Evolutionary conservation across 179 eudicot species (phyloP), one percentile per base, ranked within the genome.

Genomic region (Amaranthus tricolor): DNA sequence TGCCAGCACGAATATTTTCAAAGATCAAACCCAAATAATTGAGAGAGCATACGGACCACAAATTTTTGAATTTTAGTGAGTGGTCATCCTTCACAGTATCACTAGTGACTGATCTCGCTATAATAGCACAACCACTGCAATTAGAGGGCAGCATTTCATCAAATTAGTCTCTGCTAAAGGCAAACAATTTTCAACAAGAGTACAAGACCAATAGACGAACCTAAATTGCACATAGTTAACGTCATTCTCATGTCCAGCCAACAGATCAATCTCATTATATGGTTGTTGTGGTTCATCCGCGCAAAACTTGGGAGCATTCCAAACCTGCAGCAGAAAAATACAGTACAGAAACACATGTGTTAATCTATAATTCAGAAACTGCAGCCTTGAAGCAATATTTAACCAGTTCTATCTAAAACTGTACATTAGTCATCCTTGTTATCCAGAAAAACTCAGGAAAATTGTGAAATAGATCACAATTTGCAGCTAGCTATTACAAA

Each of bases 161-260:
- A 76, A 71, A 54, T 75, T 67, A 50, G 63, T 76, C 44, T 68
- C 72, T 40, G 56, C 20, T 24, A 17, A 49, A 57, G 17, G 55
- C 48, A 51, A 78, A 56, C 66, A 45, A 59, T 47, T 53, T 66
- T 49, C 6, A 57, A 62, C 20, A 20, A 19, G 47, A 48, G 55
- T 31, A 31, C 40, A 56, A 67, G 49, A 21, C 61, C 8, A 69
- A 9, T 44, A 64, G 9, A 82, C 90, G 73, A 71, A 93, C 98
- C 98, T 89, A 81, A 94, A 94, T 62, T 94, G 98, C 72, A 94
- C 98, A 85, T 94, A 94, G 53, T 94, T 94, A 79, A 94, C 98
- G 80, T 94, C 98, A 83, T 94, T 89, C 80, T 94, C 98, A 84
- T 94, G 98, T 40, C 98, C 98, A 66, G 91, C 77, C 80, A 94